Conservation (phyloP, 345 rosid species). For the Jatropha curcas region DNA sequence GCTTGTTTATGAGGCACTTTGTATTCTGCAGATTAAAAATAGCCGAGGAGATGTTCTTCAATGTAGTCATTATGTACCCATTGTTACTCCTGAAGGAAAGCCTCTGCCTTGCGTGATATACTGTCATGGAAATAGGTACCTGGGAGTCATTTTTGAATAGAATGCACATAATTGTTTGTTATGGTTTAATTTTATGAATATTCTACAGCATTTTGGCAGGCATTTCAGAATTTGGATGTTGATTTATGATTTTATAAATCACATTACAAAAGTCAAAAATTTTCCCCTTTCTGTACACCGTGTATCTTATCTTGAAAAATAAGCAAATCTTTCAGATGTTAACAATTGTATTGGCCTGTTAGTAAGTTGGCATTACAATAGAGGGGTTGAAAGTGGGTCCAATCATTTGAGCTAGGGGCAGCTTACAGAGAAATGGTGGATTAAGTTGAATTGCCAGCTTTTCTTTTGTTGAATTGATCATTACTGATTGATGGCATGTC, state of each 20-base stretch:
- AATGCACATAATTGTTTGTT: conserved; percentile 1
- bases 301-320: conserved; percentile 1
- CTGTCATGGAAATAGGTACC: conserved; percentile 93
- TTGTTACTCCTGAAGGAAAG: conserved; percentile 53
- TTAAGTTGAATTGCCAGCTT: background rate
- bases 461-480: background rate
- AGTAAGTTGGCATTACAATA: background rate
- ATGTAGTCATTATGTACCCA: conserved; percentile 81
- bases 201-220: background rate
- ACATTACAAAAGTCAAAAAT: background rate
- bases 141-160: background rate
- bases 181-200: background rate
- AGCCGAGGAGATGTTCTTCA: conserved; percentile 75
- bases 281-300: background rate
- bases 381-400: background rate
- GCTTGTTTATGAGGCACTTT: conserved; percentile 11
- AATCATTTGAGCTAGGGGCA: background rate
- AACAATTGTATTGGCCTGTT: background rate
- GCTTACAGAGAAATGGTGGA: background rate
- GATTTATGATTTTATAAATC: background rate
- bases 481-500: conserved; percentile 27
- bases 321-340: background rate
- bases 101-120: conserved; percentile 95
- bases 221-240: conserved; percentile 1
- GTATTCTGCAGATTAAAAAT: conserved; percentile 73